Evolutionary conservation across 441 rosid species (phyloP), one percentile per base, ranked within the genome.

Genomic region (Iberis amara): DNA sequence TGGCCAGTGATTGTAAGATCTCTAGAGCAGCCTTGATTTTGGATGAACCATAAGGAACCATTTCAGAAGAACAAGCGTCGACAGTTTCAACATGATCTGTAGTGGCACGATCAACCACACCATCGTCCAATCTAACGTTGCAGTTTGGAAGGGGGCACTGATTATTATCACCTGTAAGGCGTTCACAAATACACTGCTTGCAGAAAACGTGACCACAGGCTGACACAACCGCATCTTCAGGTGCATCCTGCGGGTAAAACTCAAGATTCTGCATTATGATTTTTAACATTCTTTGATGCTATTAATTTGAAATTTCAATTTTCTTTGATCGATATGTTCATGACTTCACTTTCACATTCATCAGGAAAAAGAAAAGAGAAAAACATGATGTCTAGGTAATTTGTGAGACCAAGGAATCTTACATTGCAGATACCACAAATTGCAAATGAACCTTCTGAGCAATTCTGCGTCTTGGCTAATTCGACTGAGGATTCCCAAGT

Each of bases 191-290:
- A 75, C 97, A 89, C 41, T 86, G 94, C 49, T 76, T 86, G 76
- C 97, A 89, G 75, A 86, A 89, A 58, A 89, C 89, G 73, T 89
- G 95, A 55, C 89, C 80, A 62, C 95, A 86, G 38, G 65, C 62
- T 9, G 94, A 70, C 62, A 82, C 86, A 62, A 83, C 89, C 60
- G 95, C 95, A 74, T 83, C 97, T 72, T 89, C 97, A 21, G 97
- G 97, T 27, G 97, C 75, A 74, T 86, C 97, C 97, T 89, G 65
- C 33, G 57, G 59, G 56, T 39, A 64, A 18, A 36, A 45, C 44
- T 37, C 64, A 49, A 42, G 39, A 30, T 14, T 64, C 37, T n/a
- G 21, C 23, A 48, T 38, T 35, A n/a, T 23, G 18, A 23, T 23
- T 41, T 48, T 59, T 28, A 40, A 50, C 37, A 50, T 41, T 28